Evolutionary conservation across 805 yeast species (phyloP), one percentile per base, ranked within the genome.

Genomic region (Myxozyma melibiosi): DNA sequence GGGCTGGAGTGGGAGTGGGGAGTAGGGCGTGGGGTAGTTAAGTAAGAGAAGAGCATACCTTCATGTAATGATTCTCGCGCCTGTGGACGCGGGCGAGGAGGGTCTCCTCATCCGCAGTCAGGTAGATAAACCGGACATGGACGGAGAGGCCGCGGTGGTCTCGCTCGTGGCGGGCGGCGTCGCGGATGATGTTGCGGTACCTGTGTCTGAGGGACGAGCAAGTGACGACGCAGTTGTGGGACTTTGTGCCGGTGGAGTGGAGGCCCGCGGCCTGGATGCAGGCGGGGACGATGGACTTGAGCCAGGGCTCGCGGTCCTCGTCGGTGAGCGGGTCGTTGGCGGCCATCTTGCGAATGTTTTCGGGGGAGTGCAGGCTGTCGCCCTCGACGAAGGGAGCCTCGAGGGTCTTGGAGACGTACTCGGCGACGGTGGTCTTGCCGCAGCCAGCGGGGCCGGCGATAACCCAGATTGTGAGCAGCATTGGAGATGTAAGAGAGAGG

Each of bases 391-490:
- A 90, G 1, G 83, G 77, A 47, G 85, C 77, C 2, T 71, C 57
- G 18, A 82, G 77, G 22, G 72, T 67, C 20, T 73, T 58, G 0
- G 85, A 71, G 20, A 91, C 67, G 9, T 71, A 66, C 13, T 74
- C 73, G 0, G 88, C 96, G 20, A 87, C 80, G 1, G 97, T 88
- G 22, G 95, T 78, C 70, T 94, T 94, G 0, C 99, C 99, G 1
- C 96, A 87, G 7, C 98, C 98, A 0, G 97, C 91, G 0, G 98
- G 96, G 0, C 99, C 99, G 11, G 96, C 97, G 7, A 92, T 83
- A 28, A 62, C 48, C 52, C 54, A 57, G 47, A 62, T 48, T 3
- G 48, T 50, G 34, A 52, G 51, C 8, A 11, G 30, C 43, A 47
- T n/a, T 38, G 34, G 27, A 25, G 42, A 13, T 13, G 22, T 24